Percentiles rank a stretch among this genome's conserved stretches.
Evolutionary conservation across 164 flowering plant species (phyloP).

Genomic region (Vitis labrusca): DNA sequence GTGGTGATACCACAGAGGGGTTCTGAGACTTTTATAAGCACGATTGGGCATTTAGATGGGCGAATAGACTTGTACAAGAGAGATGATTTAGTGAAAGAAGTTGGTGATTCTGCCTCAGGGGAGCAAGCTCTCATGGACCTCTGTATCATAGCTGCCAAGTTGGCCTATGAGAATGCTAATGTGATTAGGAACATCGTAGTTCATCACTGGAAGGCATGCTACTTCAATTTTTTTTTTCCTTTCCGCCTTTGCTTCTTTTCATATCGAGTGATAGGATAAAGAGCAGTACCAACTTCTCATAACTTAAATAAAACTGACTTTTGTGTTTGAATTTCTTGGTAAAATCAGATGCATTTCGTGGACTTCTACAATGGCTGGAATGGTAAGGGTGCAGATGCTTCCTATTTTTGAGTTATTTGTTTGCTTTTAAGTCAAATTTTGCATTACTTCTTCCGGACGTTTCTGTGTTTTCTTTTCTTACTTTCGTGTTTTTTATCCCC

Average conservation of each 20-base stretch:
- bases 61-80: constrained; percentile 55
- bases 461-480: background rate
- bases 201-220: constrained; percentile 79
- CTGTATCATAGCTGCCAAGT: constrained; percentile 79
- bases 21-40: constrained; percentile 62
- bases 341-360: constrained; percentile 78
- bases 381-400: constrained; percentile 36
- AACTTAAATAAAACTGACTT: background rate
- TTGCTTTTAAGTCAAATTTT: background rate
- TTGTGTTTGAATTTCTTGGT: background rate
- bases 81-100: constrained; percentile 5
- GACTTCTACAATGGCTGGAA: constrained; percentile 77
- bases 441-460: background rate
- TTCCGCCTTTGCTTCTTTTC: background rate
- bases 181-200: constrained; percentile 55
- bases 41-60: constrained; percentile 79
- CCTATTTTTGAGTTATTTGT: background rate
- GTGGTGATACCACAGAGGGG: constrained; percentile 65
- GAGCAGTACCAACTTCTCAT: background rate
- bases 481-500: background rate
- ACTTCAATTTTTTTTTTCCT: background rate
- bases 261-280: background rate
- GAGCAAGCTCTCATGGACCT: constrained; percentile 56
- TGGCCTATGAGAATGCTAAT: constrained; percentile 75
- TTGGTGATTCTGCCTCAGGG: constrained; percentile 7